Evolutionary conservation across 768 basidiomycete genomes (phyloP).

Genomic region (Lactarius quietus): DNA sequence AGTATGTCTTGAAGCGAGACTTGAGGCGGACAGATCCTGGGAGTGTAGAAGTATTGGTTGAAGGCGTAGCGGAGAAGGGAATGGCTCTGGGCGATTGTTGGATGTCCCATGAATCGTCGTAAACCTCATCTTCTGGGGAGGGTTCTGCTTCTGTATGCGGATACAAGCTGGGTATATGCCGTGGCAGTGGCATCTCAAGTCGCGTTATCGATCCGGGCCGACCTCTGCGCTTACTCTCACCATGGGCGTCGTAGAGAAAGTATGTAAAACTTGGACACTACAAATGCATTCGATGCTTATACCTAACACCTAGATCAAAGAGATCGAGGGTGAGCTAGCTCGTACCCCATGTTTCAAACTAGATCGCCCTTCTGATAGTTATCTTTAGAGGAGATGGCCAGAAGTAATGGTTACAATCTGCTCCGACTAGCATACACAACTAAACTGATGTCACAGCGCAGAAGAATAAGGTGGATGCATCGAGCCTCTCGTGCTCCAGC

Average conservation of each 20-base stretch:
- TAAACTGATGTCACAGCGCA: conserved; percentile 52
- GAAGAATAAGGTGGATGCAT: conserved; percentile 83
- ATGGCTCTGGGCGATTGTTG: conserved; percentile 27
- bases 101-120: conserved; percentile 44
- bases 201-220: conserved; percentile 20
- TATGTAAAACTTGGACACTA: conserved; percentile 20
- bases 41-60: conserved; percentile 22
- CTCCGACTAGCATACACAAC: conserved; percentile 2
- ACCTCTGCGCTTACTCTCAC: conserved; percentile 27
- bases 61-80: conserved; percentile 26
- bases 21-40: conserved; percentile 27
- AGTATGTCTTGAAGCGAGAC: conserved; percentile 25
- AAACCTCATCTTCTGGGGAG: conserved; percentile 48
- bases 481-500: not conserved
- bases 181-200: conserved; percentile 35
- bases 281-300: not conserved
- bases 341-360: not conserved
- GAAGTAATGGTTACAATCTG: conserved; percentile 56
- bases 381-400: conserved; percentile 87
- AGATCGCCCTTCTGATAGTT: not conserved
- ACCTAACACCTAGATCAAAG: conserved; percentile 67
- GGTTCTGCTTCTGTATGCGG: conserved; percentile 56
- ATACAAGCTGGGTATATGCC: conserved; percentile 67
- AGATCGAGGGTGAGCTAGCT: conserved; percentile 77
- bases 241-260: conserved; percentile 97